Percentiles rank a stretch among this genome's conserved stretches.
Conservation (phyloP, 345 rosid species). For the Citrus inodora region DNA sequence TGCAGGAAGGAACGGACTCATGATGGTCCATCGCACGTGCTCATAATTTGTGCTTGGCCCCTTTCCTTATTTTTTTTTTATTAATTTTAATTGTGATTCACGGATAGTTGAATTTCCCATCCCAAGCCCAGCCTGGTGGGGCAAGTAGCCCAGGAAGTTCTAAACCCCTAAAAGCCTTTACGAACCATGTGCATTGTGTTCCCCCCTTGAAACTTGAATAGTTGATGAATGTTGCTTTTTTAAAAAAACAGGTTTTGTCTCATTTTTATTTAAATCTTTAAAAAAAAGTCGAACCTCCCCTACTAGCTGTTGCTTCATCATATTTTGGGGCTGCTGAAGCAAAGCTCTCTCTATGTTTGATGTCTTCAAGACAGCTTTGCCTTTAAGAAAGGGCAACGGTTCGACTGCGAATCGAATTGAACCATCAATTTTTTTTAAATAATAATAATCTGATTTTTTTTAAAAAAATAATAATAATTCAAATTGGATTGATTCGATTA, state of each 20-base stretch:
- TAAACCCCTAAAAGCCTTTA: neutral
- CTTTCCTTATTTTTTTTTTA: neutral
- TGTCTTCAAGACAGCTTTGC: neutral
- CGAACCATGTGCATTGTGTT: neutral
- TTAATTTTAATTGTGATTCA: neutral
- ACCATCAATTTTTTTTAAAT: too few species aligned
- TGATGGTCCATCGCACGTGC: slow-evolving; percentile 4
- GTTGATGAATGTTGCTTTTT: too few species aligned
- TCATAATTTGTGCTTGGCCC: neutral
- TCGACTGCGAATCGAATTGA: too few species aligned
- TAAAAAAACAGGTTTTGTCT: too few species aligned
- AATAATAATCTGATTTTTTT: too few species aligned
- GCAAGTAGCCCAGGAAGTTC: neutral
- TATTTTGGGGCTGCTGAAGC: neutral
- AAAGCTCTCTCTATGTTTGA: neutral
- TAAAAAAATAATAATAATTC: too few species aligned
- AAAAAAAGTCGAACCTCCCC: too few species aligned
- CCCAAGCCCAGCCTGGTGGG: too few species aligned
- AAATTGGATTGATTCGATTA: too few species aligned
- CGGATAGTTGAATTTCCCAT: neutral
- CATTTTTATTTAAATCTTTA: too few species aligned
- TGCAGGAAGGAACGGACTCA: neutral
- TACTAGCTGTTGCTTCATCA: too few species aligned
- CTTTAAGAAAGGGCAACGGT: neutral
- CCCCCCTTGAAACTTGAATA: neutral